Evolutionary conservation across 73 alveolate genomes (phyloP), one percentile per base, ranked within the genome.

Genomic region (Paramecium sexaurelia): DNA sequence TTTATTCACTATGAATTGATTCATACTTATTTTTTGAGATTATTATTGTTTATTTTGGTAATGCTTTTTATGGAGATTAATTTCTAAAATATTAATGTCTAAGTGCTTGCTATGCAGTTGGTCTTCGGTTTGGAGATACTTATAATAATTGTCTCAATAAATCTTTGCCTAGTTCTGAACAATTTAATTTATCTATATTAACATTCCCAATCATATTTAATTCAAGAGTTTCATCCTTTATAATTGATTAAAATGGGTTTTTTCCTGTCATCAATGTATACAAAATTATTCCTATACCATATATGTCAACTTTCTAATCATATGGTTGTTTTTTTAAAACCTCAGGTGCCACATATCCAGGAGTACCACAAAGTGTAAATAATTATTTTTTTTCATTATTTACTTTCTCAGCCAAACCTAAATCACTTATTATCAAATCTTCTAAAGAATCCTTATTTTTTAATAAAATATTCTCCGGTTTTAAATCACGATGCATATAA

Each of bases 271-370:
- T 51, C 45, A 94, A 84, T 15, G 86, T 92, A 85, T 94, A 95
- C 10, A 93, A 75, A 73, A 95, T 91, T 7, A 95, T 89, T 20
- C 98, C 98, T 7, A 94, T 71, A 24, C 96, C 86, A 91, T 93
- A 95, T 32, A 94, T 93, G 92, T 95, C 98, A 17, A 95, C 86
- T 40, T 93, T 85, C 67, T 51, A 47, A 82, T 87, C 92, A 92
- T 95, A 95, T 6, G 84, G 92, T 55, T 75, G 78, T 43, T 94
- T 93, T 85, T 94, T 89, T 19, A 95, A 73, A 13, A 95, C 93
- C 55, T 95, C 98, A 11, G 98, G 98, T n/a, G 98, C 98, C 75
- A 95, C 95, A 92, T 86, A 95, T 3, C 98, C 98, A 9, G 96
- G 91, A 47, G 98, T 93, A 1, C 98, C 98, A 10, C 95, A 86